Conservation (phyloP, 192 early-diverging fungal species). For the Glomus cerebriforme region DNA sequence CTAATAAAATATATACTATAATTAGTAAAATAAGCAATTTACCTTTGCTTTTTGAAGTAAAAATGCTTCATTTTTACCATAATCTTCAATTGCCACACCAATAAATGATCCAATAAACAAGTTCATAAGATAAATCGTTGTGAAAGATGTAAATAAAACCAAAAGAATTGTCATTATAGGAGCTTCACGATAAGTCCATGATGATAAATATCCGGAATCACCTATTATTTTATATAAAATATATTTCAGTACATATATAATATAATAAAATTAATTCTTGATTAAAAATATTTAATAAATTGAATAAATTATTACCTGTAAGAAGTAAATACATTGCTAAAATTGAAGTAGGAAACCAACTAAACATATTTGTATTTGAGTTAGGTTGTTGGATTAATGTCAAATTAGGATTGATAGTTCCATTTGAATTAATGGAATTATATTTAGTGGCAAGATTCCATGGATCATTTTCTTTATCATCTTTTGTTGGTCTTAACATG, state of each 20-base stretch:
- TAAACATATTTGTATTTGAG: too few species aligned
- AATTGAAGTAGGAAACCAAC: too few species aligned
- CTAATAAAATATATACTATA: too few species aligned
- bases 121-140: background rate
- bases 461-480: background rate
- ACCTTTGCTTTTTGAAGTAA: background rate
- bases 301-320: too few species aligned
- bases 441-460: background rate
- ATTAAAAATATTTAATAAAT: too few species aligned
- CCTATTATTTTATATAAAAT: too few species aligned
- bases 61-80: background rate
- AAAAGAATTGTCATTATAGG: background rate
- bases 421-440: background rate
- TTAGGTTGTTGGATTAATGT: background rate
- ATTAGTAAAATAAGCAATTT: too few species aligned
- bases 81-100: background rate
- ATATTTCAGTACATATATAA: too few species aligned
- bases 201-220: too few species aligned
- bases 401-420: background rate
- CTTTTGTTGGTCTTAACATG: background rate
- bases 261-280: too few species aligned
- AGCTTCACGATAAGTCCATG: too few species aligned
- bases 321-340: too few species aligned
- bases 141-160: background rate
- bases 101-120: conserved; percentile 2